Percentiles rank a stretch among this genome's conserved stretches.
Evolutionary conservation across 495 filamentous ascomycete genomes (phyloP).

Genomic region (Aspergillus homomorphus): DNA sequence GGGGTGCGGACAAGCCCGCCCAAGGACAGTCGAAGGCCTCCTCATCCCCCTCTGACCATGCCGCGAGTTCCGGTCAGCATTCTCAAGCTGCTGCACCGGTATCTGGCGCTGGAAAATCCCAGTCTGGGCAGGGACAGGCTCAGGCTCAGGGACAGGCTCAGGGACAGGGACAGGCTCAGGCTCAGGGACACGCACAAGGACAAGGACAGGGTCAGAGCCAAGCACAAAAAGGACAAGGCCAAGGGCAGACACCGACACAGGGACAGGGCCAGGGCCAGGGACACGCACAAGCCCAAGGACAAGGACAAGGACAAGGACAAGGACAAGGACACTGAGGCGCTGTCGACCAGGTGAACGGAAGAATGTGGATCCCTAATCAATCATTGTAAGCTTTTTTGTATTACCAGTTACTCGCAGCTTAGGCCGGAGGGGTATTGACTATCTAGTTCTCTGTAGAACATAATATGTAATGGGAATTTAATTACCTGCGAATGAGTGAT

Average conservation of each 20-base stretch:
- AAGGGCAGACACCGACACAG: not conserved
- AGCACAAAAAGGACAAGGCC: too few relatives aligned
- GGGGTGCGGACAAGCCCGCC: not conserved
- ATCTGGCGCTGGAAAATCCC: not conserved
- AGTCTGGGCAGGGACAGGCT: not conserved
- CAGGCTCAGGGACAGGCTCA: not conserved
- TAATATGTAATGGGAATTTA: not conserved
- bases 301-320: not conserved
- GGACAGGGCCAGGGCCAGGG: not conserved
- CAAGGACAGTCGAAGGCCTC: not conserved
- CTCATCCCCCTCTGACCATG: not conserved
- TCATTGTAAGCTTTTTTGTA: not conserved
- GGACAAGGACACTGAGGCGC: not conserved
- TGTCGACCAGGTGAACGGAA: not conserved
- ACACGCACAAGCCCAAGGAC: not conserved
- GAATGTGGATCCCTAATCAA: not conserved
- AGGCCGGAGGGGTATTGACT: not conserved
- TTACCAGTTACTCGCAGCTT: not conserved
- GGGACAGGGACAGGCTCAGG: not conserved
- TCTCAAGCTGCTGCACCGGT: not conserved
- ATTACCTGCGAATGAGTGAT: too few relatives aligned
- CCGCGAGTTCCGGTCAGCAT: not conserved
- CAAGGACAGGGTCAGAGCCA: not conserved
- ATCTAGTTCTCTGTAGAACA: not conserved
- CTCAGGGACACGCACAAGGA: not conserved